These are phyloP conservation scores for Alternaria sp. DNA, from an alignment of 2,329 filamentous ascomycete species.

Conservation along the genomic window DNA sequence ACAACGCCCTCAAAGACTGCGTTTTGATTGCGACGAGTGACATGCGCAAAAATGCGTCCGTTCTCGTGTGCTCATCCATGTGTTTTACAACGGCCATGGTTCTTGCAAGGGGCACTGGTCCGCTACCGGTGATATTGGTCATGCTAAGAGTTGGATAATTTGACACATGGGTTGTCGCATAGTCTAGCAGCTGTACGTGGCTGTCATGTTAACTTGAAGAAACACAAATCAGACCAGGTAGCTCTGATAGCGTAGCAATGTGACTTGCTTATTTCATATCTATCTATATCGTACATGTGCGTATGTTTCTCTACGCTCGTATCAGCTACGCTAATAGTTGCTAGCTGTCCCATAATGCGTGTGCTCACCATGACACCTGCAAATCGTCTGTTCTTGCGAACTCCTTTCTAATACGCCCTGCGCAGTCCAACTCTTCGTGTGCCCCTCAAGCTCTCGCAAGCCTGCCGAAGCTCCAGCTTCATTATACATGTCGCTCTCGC, in stretches of 20 bases:
- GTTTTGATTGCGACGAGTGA: background rate
- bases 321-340: background rate
- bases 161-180: background rate
- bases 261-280: background rate
- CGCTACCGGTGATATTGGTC: background rate
- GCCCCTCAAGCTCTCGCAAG: background rate
- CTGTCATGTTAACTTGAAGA: background rate
- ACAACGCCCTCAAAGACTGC: background rate
- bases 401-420: background rate
- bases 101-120: background rate
- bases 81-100: background rate
- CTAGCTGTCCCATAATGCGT: background rate
- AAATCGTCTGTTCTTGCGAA: background rate
- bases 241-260: background rate
- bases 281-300: background rate
- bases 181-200: background rate
- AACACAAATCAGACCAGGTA: background rate
- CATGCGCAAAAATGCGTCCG: constrained; percentile 6
- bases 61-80: background rate
- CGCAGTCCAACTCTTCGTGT: background rate
- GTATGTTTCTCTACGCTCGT: background rate
- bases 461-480: background rate
- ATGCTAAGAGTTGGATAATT: background rate
- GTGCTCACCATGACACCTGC: background rate
- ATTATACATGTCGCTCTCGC: background rate